Evolutionary conservation across 371 early-diverging fungal genomes (phyloP), one percentile per base, ranked within the genome.

Genomic region (Mucor racemosus): DNA sequence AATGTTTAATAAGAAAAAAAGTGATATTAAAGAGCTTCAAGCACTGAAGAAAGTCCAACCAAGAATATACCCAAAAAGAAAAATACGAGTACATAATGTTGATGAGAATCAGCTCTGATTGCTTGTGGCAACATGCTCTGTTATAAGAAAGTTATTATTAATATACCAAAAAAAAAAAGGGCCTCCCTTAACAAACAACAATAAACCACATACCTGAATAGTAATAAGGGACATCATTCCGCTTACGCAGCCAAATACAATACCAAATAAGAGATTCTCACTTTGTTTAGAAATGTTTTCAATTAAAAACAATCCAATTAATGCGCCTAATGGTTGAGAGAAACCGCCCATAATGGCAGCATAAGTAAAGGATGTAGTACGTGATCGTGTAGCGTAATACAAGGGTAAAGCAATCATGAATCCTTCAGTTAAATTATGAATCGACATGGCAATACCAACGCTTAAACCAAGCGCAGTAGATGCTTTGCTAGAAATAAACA

Each of bases 401-500:
- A 92, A 77, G 0, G 93, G 92, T 40, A 92, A 69, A 1, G 92
- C 88, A 19, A 94, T 89, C 80, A 90, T 86, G 61, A 92, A 79
- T 0, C 93, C 94, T 65, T 94, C 93, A 14, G 92, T 92, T 14
- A 94, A 69, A 66, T 94, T 94, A 67, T 94, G 94, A 21, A 92
- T 83, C 3, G 91, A 84, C 69, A 94, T 90, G 19, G 92, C 91
- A 26, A 88, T 78, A 17, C 89, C 85, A 40, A 94, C 85, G 13
- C 85, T 85, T 11, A 88, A 68, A n/a, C 94, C 93, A 8, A 92
- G 73, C 15, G 79, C 68, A 11, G 85, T 70, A 17, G 90, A 80
- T 9, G 78, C 87, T 35, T 85, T 83, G 19, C 86, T 85, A 1
- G 91, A 87, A 0, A 92, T 67, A 69, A 90, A 91, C 64, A 91